These are phyloP conservation scores for Sordaria brevicollis DNA, from an alignment of 495 filamentous ascomycete genomes.

Conservation along the genomic window DNA sequence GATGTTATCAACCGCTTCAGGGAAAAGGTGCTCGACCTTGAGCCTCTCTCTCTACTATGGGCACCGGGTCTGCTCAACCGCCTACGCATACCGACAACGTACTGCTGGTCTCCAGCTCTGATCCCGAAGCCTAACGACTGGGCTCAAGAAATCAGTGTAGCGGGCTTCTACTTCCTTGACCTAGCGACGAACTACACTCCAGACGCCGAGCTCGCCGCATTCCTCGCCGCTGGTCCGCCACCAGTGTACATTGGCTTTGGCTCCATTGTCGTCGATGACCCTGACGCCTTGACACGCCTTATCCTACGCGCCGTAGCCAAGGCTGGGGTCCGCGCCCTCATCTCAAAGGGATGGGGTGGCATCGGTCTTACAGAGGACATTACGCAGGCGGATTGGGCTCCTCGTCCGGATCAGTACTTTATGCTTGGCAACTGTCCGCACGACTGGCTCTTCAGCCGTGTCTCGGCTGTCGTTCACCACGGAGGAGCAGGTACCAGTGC, in stretches of 20 bases:
- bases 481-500: constrained; percentile 78
- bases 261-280: constrained; percentile 72
- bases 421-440: constrained; percentile 72
- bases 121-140: constrained; percentile 59
- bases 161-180: constrained; percentile 57
- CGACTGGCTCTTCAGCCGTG: constrained; percentile 71
- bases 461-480: constrained; percentile 71
- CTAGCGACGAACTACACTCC: constrained; percentile 50
- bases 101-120: constrained; percentile 56
- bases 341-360: constrained; percentile 76
- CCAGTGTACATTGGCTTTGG: constrained; percentile 79
- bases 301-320: constrained; percentile 59
- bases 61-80: constrained; percentile 52
- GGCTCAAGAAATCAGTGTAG: constrained; percentile 50
- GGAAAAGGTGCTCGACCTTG: constrained; percentile 46
- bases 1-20: constrained; percentile 59
- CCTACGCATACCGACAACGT: constrained; percentile 52
- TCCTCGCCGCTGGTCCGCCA: constrained; percentile 49
- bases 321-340: constrained; percentile 58
- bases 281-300: constrained; percentile 50
- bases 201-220: constrained; percentile 40
- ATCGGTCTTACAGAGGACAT: constrained; percentile 33
- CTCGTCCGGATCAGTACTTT: constrained; percentile 56
- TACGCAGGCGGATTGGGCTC: constrained; percentile 37
- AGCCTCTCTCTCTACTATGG: constrained; percentile 53